phyloP scores from a whole-genome alignment of 2,329 filamentous ascomycete species.

The Sporothrix pallida region DNA sequence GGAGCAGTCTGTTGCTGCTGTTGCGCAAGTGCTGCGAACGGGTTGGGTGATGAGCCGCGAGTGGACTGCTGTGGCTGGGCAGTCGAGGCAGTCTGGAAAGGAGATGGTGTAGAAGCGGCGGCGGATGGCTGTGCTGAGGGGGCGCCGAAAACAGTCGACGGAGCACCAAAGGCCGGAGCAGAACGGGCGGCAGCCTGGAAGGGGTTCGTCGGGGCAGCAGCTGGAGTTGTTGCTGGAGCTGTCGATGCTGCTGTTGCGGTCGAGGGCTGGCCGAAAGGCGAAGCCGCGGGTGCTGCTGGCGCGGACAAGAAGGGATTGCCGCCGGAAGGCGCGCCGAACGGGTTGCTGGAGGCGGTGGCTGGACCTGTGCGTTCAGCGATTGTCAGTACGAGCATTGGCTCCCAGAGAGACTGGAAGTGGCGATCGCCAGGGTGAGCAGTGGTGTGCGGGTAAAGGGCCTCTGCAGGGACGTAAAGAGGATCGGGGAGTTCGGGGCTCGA shows the following conservation, averaged over 20 bases:
- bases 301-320: conserved; percentile 29
- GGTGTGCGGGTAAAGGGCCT: background rate
- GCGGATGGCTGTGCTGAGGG: background rate
- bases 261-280: background rate
- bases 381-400: conserved; percentile 26
- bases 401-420: background rate
- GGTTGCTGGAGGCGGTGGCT: conserved; percentile 13
- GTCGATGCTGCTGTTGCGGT: conserved; percentile 5
- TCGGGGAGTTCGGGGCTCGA: conserved; percentile 6
- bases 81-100: conserved; percentile 5
- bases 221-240: conserved; percentile 6
- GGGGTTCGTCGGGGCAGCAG: conserved; percentile 1
- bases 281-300: background rate
- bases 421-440: background rate
- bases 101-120: background rate
- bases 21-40: conserved; percentile 2
- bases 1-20: conserved; percentile 2
- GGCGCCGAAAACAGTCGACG: too few relatives aligned
- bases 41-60: conserved; percentile 5
- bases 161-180: conserved; percentile 7
- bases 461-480: background rate
- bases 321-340: conserved; percentile 26
- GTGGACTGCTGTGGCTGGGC: background rate
- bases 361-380: conserved; percentile 9
- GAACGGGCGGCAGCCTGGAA: conserved; percentile 30